phyloP scores from a whole-genome alignment of 257 asterid species.

The Gynochthodes officinalis region DNA sequence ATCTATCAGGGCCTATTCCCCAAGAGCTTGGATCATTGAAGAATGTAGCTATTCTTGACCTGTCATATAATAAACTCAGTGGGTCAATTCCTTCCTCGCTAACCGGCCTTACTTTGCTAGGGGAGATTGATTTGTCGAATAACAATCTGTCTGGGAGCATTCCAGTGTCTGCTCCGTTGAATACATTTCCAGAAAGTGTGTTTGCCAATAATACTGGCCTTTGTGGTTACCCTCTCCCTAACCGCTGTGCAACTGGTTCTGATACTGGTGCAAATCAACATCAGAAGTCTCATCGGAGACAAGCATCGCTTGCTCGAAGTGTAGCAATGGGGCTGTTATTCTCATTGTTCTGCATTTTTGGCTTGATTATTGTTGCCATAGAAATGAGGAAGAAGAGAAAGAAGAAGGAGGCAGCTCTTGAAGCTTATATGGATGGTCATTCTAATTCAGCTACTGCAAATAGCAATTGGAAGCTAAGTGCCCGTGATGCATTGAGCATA shows the following conservation, averaged over 20 bases:
- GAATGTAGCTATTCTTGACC: constrained; percentile 74
- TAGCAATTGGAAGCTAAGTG: constrained; percentile 67
- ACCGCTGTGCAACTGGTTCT: constrained; percentile 38
- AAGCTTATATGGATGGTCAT: constrained; percentile 69
- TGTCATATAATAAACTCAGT: constrained; percentile 65
- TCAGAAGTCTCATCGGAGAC: constrained; percentile 51
- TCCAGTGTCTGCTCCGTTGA: constrained; percentile 78
- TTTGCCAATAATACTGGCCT: constrained; percentile 77
- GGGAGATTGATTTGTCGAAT: constrained; percentile 75
- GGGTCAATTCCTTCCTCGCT: constrained; percentile 71
- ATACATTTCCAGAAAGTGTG: constrained; percentile 62
- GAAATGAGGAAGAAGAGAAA: constrained; percentile 72
- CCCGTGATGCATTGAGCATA: constrained; percentile 73
- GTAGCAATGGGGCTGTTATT: constrained; percentile 79
- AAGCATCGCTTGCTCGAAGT: constrained; percentile 82
- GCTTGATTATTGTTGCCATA: constrained; percentile 57
- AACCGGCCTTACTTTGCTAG: constrained; percentile 60
- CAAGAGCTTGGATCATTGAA: constrained; percentile 67
- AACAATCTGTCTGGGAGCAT: constrained; percentile 70
- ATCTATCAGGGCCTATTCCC: constrained; percentile 78
- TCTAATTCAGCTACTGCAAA: constrained; percentile 62
- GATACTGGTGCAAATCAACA: constrained; percentile 29
- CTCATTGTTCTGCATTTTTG: constrained; percentile 77
- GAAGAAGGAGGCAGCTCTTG: constrained; percentile 75
- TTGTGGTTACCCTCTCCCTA: constrained; percentile 78